Evolutionary conservation across 2,329 filamentous ascomycete genomes (phyloP), one percentile per base, ranked within the genome.

Genomic region (Scedosporium boydii): DNA sequence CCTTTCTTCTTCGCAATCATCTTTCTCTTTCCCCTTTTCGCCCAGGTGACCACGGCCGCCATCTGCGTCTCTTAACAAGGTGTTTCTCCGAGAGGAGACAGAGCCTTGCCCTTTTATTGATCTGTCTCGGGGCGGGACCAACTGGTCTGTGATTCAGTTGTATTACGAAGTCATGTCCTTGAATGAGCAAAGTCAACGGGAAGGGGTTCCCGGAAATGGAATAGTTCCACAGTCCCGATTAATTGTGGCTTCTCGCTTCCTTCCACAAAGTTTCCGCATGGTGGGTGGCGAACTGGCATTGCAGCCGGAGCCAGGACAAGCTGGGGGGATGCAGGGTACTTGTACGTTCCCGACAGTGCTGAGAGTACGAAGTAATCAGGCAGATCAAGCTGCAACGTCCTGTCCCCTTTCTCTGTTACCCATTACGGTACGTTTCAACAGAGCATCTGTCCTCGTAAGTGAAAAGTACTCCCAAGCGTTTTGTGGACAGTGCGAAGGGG

Each of bases 221-320:
- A 55, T 61, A 56, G 59, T 56, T 23, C 48, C 59, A 38, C 21
- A 61, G 58, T 55, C 44, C 59, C 46, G 48, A 55, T n/a, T 42
- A 48, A 55, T 27, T 61, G 59, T 61, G 48, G 59, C 59, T 61
- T 56, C 59, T 58, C 55, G 34, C 55, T 21, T 56, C 48, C 46
- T 56, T 61, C 59, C 48, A 55, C 59, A 56, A 61, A 34, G 59
- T 60, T 60, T 61, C 59, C 46, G 29, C 59, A 56, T 42, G 48
- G 29, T 48, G 59, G 59, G 48, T 51, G 59, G 44, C 44, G 48
- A 61, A 61, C 59, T 60, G 42, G 59, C 23, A 46, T 53, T 53
- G 59, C 59, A 53, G 51, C 51, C 18, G 23, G 51, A 23, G 12
- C 51, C 51, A 55, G 51, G 18, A 55, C 51, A 55, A 55, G 51